Conservation (phyloP, 2,329 filamentous ascomycete genomes). For the Nemania serpens region DNA sequence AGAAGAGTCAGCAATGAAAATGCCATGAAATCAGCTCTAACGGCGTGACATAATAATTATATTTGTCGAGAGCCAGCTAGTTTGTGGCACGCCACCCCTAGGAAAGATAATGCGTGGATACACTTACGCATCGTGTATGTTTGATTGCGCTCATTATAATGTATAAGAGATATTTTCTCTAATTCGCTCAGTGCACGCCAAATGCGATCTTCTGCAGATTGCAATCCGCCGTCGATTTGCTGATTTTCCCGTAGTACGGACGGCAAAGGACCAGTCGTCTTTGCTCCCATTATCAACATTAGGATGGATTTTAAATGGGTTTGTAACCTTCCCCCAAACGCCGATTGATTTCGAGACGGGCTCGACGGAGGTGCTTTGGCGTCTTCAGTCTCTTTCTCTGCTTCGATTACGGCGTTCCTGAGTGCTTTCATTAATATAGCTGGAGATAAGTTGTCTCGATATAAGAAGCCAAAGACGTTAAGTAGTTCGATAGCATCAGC, state of each 20-base stretch:
- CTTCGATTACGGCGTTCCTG: background rate
- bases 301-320: background rate
- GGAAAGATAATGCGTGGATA: too few relatives aligned
- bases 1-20: too few relatives aligned
- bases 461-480: constrained; percentile 6
- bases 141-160: background rate
- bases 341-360: background rate
- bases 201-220: background rate
- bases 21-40: too few relatives aligned
- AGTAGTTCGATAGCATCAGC: constrained; percentile 7
- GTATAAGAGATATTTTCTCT: constrained; percentile 6
- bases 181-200: constrained; percentile 5
- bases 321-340: background rate
- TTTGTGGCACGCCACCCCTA: too few relatives aligned
- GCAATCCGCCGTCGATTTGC: background rate
- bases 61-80: too few relatives aligned
- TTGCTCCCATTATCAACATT: background rate
- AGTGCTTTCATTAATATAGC: constrained; percentile 1
- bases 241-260: background rate
- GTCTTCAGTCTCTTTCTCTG: background rate
- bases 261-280: background rate
- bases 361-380: background rate
- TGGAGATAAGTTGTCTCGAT: constrained; percentile 7
- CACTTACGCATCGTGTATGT: constrained; percentile 9
- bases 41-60: too few relatives aligned